A percentile compares a stretch with the other conserved stretches of the same genome.
Conservation (phyloP, 176 grass and related monocot genomes). For the Hyparrhenia diplandra region DNA sequence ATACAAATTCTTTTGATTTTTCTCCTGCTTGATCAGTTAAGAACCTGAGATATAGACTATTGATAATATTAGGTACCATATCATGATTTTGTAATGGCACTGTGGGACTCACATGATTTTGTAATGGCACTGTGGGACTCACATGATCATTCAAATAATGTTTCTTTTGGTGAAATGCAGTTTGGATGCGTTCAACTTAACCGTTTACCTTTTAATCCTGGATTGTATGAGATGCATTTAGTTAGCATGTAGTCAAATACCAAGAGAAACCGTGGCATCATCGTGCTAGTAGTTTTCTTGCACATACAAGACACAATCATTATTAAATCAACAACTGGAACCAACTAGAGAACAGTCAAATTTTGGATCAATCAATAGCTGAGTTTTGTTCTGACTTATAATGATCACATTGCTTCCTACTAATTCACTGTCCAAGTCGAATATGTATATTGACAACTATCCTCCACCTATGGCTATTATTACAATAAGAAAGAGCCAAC, state of each 20-base stretch:
- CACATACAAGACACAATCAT: not conserved
- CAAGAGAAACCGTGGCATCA: not conserved
- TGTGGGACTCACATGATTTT: not conserved
- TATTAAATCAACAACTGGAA: not conserved
- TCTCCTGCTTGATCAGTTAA: not conserved
- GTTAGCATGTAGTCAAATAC: not conserved
- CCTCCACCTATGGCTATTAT: not conserved
- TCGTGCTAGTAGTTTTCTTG: not conserved
- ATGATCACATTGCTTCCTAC: not conserved
- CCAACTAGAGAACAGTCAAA: not conserved
- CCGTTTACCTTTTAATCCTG: not conserved
- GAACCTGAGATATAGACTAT: not conserved
- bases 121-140: not conserved
- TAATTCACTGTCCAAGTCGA: not conserved
- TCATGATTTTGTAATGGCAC: not conserved
- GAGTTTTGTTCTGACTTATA: not conserved
- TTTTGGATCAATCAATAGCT: not conserved
- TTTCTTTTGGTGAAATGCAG: not conserved
- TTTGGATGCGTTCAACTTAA: not conserved
- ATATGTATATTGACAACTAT: not conserved
- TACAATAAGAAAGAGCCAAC: not conserved
- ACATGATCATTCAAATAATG: not conserved
- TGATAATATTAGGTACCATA: not conserved
- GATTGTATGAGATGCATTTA: not conserved
- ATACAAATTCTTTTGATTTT: not conserved